Conservation (phyloP, 495 filamentous ascomycete species). For the Hypoxylon fragiforme region DNA sequence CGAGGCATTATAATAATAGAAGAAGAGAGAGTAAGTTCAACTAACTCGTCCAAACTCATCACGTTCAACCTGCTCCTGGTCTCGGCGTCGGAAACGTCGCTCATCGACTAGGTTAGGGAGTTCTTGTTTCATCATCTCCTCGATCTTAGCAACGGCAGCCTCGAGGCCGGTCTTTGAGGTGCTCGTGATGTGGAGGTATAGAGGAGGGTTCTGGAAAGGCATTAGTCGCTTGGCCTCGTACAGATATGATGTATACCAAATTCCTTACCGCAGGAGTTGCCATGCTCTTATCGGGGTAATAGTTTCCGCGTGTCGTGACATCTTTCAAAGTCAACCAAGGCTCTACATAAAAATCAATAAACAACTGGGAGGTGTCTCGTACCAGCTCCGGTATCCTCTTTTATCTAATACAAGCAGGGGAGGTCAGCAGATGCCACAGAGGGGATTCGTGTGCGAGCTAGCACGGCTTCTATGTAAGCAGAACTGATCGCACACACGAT, state of each 20-base stretch:
- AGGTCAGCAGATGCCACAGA: slow-evolving; percentile 98
- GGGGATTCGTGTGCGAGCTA: slow-evolving; percentile 70
- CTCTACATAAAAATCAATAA: slow-evolving; percentile 53
- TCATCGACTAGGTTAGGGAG: slow-evolving; percentile 95
- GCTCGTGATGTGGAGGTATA: slow-evolving; percentile 95
- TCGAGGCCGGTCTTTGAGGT: slow-evolving; percentile 91
- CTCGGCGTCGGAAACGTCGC: slow-evolving; percentile 84
- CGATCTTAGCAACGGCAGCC: slow-evolving; percentile 78
- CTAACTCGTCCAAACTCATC: slow-evolving; percentile 92
- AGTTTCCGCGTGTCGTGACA: slow-evolving; percentile 96
- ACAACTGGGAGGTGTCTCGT: slow-evolving; percentile 65
- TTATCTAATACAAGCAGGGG: slow-evolving; percentile 94
- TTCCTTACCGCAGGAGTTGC: slow-evolving; percentile 82
- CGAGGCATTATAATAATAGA: slow-evolving; percentile 31
- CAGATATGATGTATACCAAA: background rate
- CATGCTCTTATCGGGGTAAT: slow-evolving; percentile 97
- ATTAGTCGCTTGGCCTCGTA: slow-evolving; percentile 10
- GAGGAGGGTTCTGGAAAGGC: slow-evolving; percentile 77
- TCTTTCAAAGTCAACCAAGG: slow-evolving; percentile 74
- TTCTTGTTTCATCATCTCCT: slow-evolving; percentile 95
- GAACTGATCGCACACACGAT: slow-evolving; percentile 66
- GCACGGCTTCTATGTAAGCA: slow-evolving; percentile 82
- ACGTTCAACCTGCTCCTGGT: slow-evolving; percentile 87
- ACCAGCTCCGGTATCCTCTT: slow-evolving; percentile 99
- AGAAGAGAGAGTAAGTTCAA: background rate